These are phyloP conservation scores for Aspergillus uvarum DNA, from an alignment of 2,329 filamentous ascomycete species.

Conservation along the genomic window DNA sequence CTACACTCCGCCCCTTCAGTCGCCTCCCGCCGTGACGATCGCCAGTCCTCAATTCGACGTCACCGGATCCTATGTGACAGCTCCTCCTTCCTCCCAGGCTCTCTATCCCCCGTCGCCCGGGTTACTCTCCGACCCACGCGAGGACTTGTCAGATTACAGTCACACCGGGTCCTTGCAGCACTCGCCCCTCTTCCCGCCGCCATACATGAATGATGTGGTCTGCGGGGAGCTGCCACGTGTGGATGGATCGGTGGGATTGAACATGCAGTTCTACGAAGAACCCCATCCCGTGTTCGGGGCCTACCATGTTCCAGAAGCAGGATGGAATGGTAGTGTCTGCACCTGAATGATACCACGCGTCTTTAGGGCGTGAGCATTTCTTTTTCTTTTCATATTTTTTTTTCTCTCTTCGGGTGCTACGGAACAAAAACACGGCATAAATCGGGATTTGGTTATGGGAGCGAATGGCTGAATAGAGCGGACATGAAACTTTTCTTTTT, in stretches of 20 bases:
- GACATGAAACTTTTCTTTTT: neutral
- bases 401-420: neutral
- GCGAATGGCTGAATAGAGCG: neutral
- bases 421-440: conserved; percentile 14
- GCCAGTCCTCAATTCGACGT: conserved; percentile 40
- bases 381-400: neutral
- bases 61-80: conserved; percentile 33
- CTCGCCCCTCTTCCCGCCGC: conserved; percentile 40
- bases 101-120: conserved; percentile 39
- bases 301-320: conserved; percentile 36
- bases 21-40: conserved; percentile 39
- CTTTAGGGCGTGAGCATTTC: neutral
- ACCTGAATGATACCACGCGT: neutral
- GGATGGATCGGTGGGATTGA: conserved; percentile 28
- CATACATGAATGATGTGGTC: conserved; percentile 36
- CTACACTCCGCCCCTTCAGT: conserved; percentile 44
- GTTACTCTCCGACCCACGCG: conserved; percentile 36
- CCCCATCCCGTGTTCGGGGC: conserved; percentile 34
- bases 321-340: conserved; percentile 36
- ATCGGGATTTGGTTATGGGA: neutral
- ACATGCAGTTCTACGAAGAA: conserved; percentile 35
- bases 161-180: conserved; percentile 33
- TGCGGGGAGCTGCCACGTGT: conserved; percentile 31
- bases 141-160: conserved; percentile 33
- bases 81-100: conserved; percentile 32